phyloP scores from a whole-genome alignment of 192 early-diverging fungal genomes.

The Umbelopsis sp. region DNA sequence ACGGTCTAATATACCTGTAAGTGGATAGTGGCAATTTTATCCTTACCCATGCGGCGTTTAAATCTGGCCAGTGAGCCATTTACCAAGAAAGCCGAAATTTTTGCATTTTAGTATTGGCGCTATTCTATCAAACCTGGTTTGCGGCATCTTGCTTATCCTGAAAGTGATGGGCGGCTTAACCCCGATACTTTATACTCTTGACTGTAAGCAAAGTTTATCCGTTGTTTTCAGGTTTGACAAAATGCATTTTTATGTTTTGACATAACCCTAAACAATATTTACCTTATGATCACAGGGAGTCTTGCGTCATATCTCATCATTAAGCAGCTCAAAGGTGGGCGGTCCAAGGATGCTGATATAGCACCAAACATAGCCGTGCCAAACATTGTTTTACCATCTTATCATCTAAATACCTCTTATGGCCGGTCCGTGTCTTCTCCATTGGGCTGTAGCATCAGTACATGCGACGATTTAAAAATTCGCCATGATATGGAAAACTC shows the following conservation, averaged over 20 bases:
- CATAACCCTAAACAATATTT: neutral
- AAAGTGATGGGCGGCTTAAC: constrained; percentile 33
- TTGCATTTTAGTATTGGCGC: constrained; percentile 31
- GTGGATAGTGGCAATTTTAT: constrained; percentile 12
- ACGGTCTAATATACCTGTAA: constrained; percentile 31
- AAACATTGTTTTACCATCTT: neutral
- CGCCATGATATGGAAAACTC: neutral
- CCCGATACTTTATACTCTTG: constrained; percentile 39
- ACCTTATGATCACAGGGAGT: constrained; percentile 16
- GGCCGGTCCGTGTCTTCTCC: neutral
- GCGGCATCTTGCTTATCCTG: constrained; percentile 24
- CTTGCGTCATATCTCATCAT: constrained; percentile 34
- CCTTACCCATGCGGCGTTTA: neutral
- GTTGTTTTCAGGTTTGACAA: neutral
- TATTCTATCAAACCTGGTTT: constrained; percentile 34
- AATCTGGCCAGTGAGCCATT: no score
- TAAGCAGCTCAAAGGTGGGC: constrained; percentile 26
- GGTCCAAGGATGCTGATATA: neutral
- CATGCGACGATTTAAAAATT: constrained; percentile 1
- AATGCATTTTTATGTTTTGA: neutral
- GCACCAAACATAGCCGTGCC: neutral
- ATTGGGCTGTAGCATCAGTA: neutral
- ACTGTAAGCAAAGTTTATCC: constrained; percentile 29
- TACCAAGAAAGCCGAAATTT: neutral
- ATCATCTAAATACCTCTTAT: neutral